Conservation (phyloP, 768 basidiomycete genomes). For the Leccinellum rugosiceps region DNA sequence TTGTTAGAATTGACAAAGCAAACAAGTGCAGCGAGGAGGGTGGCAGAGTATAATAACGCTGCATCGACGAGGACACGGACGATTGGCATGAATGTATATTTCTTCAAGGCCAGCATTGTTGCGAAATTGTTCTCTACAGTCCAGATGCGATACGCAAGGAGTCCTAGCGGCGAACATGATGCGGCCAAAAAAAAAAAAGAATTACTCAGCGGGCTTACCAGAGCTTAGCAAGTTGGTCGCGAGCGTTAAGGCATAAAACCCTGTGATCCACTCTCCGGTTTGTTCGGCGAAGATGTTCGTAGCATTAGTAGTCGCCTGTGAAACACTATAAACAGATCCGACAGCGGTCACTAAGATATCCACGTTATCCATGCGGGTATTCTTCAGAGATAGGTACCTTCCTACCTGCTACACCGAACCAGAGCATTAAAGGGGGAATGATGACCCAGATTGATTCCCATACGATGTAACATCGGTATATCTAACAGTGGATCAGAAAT, state of each 20-base stretch:
- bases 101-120: neutral
- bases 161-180: neutral
- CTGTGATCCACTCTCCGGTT: neutral
- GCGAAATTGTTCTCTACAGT: neutral
- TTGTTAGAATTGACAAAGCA: conserved; percentile 1
- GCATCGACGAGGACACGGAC: neutral
- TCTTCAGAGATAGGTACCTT: neutral
- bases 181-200: too few relatives aligned
- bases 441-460: neutral
- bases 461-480: neutral
- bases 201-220: neutral
- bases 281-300: neutral
- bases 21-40: neutral
- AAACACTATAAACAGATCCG: neutral
- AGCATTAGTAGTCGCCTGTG: neutral
- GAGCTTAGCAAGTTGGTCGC: neutral
- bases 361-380: neutral
- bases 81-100: neutral
- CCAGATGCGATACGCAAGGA: neutral
- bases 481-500: neutral
- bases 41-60: neutral
- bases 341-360: neutral
- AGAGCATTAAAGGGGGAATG: neutral
- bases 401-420: neutral
- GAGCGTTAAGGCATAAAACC: neutral